These are phyloP conservation scores for Suzukiozyma palmioleophila DNA, from an alignment of 1,139 yeast species.

Conservation along the genomic window DNA sequence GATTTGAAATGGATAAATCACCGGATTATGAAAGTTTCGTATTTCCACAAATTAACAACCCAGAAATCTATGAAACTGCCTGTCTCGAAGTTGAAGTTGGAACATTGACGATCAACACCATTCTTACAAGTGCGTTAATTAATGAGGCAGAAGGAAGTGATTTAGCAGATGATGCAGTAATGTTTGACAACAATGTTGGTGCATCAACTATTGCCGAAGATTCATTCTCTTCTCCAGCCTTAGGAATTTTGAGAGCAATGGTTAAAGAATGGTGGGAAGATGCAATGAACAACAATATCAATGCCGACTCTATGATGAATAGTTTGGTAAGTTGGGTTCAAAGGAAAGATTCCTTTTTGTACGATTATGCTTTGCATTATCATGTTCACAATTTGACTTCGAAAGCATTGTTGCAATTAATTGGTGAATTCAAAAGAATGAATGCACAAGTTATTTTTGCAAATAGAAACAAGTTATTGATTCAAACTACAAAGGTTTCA, in stretches of 20 bases:
- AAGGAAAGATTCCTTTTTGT: slow-evolving; percentile 64
- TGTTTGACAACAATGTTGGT: slow-evolving; percentile 39
- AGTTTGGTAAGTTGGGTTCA: slow-evolving; percentile 87
- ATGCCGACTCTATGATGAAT: slow-evolving; percentile 85
- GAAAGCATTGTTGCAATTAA: slow-evolving; percentile 75
- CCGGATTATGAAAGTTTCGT: slow-evolving; percentile 56
- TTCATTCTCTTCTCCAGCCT: slow-evolving; percentile 75
- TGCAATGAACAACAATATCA: slow-evolving; percentile 62
- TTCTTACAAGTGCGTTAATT: slow-evolving; percentile 76
- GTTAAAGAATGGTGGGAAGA: slow-evolving; percentile 94
- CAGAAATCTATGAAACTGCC: slow-evolving; percentile 75
- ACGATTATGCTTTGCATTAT: slow-evolving; percentile 75
- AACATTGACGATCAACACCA: slow-evolving; percentile 79
- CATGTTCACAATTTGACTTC: slow-evolving; percentile 86
- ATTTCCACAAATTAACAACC: slow-evolving; percentile 70
- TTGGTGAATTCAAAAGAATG: slow-evolving; percentile 73
- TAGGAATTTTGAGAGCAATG: slow-evolving; percentile 64
- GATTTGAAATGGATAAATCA: slow-evolving; percentile 60
- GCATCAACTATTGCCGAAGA: slow-evolving; percentile 63
- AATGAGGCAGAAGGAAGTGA: slow-evolving; percentile 91
- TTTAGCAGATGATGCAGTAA: slow-evolving; percentile 53
- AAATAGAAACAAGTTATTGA: slow-evolving; percentile 66
- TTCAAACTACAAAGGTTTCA: slow-evolving; percentile 70
- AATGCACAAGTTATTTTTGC: slow-evolving; percentile 82
- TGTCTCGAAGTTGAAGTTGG: slow-evolving; percentile 78